phyloP scores from a whole-genome alignment of 2,329 filamentous ascomycete genomes.

The Remersonia thermophila region DNA sequence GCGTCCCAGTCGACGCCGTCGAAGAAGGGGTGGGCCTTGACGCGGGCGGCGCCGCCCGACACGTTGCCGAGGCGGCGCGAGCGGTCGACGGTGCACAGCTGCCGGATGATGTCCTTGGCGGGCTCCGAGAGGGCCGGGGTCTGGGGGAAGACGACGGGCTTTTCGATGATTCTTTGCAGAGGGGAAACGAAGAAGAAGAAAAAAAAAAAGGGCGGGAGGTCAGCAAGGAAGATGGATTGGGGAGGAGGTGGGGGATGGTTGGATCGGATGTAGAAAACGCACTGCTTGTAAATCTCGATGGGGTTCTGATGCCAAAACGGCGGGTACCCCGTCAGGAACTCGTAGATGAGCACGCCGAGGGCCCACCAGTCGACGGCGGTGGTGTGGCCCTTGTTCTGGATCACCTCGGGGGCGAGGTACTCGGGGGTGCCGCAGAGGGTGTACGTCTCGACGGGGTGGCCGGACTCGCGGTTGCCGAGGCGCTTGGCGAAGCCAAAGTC shows the following conservation, averaged over 20 bases:
- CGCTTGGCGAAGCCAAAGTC: constrained; percentile 81
- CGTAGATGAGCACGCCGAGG: constrained; percentile 70
- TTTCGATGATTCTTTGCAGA: constrained; percentile 58
- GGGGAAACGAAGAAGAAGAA: no score
- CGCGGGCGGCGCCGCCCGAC: constrained; percentile 55
- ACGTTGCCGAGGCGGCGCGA: constrained; percentile 69
- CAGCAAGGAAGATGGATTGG: not conserved
- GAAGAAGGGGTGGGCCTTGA: constrained; percentile 71
- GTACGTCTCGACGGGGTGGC: constrained; percentile 54
- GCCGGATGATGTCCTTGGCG: constrained; percentile 63
- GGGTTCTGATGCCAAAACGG: constrained; percentile 82
- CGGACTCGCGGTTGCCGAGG: constrained; percentile 42
- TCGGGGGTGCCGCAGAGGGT: constrained; percentile 76
- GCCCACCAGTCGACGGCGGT: constrained; percentile 83
- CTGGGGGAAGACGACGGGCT: constrained; percentile 61
- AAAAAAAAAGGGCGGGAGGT: not conserved
- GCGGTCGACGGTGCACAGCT: constrained; percentile 67
- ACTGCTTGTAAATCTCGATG: constrained; percentile 77
- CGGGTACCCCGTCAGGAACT: constrained; percentile 74
- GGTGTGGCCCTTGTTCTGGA: constrained; percentile 66
- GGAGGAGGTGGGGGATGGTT: not conserved
- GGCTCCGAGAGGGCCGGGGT: constrained; percentile 52
- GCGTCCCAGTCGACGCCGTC: constrained; percentile 61
- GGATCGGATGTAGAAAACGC: constrained; percentile 18
- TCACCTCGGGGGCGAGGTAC: constrained; percentile 74